These are phyloP conservation scores for Monosporascus cannonballus DNA, from an alignment of 2,329 filamentous ascomycete species.

Conservation along the genomic window DNA sequence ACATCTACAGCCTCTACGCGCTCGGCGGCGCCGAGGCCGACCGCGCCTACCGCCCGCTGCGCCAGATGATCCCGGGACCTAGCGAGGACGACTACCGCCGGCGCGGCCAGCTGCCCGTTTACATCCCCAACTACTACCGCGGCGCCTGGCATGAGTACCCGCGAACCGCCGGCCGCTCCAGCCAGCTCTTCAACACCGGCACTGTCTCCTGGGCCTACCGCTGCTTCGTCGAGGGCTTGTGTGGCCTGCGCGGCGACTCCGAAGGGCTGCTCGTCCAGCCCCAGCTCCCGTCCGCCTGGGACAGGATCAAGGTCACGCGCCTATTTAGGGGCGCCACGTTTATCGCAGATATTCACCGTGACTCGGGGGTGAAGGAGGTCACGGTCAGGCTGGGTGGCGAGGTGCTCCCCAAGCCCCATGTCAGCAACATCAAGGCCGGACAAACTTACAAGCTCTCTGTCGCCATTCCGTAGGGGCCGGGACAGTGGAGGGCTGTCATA, in stretches of 20 bases:
- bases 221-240: slow-evolving; percentile 48
- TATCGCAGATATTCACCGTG: slow-evolving; percentile 36
- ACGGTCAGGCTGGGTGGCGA: slow-evolving; percentile 32
- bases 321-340: slow-evolving; percentile 46
- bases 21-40: slow-evolving; percentile 38
- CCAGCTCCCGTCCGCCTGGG: slow-evolving; percentile 45
- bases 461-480: neutral
- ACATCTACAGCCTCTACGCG: slow-evolving; percentile 46
- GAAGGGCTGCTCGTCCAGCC: slow-evolving; percentile 41
- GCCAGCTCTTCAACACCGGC: slow-evolving; percentile 53
- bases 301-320: slow-evolving; percentile 39
- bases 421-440: slow-evolving; percentile 36
- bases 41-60: slow-evolving; percentile 43
- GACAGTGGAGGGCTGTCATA: too few species aligned
- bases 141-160: slow-evolving; percentile 42
- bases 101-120: slow-evolving; percentile 50
- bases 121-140: slow-evolving; percentile 54
- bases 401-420: slow-evolving; percentile 31
- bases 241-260: slow-evolving; percentile 43
- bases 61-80: slow-evolving; percentile 50
- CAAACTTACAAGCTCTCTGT: slow-evolving; percentile 40
- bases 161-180: slow-evolving; percentile 48
- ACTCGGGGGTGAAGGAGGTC: slow-evolving; percentile 31
- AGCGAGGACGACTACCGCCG: slow-evolving; percentile 42
- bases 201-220: slow-evolving; percentile 52